Conservation (phyloP, 2,329 filamentous ascomycete genomes). For the Fusarium sp. region DNA sequence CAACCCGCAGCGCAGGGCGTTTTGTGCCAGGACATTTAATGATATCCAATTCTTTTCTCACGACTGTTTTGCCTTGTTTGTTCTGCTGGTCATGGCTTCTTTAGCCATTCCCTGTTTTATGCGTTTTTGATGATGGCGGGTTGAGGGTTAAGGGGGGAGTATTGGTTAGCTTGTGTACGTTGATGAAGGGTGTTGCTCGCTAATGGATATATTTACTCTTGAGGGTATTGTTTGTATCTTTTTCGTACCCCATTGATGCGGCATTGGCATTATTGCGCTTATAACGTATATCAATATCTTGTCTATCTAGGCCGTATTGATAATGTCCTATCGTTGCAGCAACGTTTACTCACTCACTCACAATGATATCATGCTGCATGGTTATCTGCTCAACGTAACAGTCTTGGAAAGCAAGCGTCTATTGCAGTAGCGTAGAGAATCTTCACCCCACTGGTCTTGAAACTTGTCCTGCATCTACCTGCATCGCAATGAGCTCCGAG, state of each 20-base stretch:
- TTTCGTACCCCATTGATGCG: constrained; percentile 4
- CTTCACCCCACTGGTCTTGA: background rate
- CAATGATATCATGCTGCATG: background rate
- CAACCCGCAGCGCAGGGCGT: constrained; percentile 42
- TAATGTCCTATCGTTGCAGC: background rate
- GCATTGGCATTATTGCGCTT: constrained; percentile 9
- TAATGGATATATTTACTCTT: constrained; percentile 16
- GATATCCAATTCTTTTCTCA: constrained; percentile 48
- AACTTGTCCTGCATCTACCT: background rate
- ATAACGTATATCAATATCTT: constrained; percentile 13
- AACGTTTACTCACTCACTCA: background rate
- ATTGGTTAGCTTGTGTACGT: constrained; percentile 40
- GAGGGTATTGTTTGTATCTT: constrained; percentile 26
- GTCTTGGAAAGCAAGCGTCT: background rate
- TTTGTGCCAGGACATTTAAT: constrained; percentile 50
- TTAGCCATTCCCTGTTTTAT: constrained; percentile 14
- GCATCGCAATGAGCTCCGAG: background rate
- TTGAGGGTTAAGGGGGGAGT: constrained; percentile 31
- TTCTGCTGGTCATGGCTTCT: constrained; percentile 9
- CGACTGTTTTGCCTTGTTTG: constrained; percentile 18
- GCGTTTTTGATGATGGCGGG: constrained; percentile 6
- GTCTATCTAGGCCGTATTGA: background rate
- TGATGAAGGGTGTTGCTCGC: constrained; percentile 19
- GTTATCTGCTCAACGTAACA: background rate
- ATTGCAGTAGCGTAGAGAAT: background rate